Evolutionary conservation across 768 basidiomycete species (phyloP), one percentile per base, ranked within the genome.

Genomic region (Mycena chlorophos): DNA sequence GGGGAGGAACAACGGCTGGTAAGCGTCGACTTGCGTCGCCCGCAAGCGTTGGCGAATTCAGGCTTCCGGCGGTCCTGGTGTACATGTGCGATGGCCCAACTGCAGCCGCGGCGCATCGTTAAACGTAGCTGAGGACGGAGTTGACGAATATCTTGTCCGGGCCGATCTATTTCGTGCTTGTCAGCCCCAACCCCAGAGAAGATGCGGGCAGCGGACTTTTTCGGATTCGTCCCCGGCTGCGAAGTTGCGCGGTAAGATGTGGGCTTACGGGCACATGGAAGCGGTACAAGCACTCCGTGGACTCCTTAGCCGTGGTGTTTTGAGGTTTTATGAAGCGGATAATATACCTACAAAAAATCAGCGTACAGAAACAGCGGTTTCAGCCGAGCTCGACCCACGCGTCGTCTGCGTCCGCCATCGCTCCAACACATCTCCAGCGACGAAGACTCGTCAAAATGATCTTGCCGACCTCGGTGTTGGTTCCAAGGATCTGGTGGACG

Each of bases 381-480:
- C n/a, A n/a, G n/a, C n/a, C n/a, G n/a, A n/a, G n/a, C n/a, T n/a
- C n/a, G n/a, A 71, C 79, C 60, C 66, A 97, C 96, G 73, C 75
- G 63, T 94, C 89, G 69, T 98, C 96, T 23, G 94, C 92, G 53
- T 93, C 88, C 22, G 83, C 73, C 4, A 78, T 72, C 0, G 86
- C 78, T 2, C 96, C 96, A 0, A 96, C 96, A 69, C 93, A 95
- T 56, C n/a, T n/a, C n/a, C n/a, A n/a, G n/a, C n/a, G n/a, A n/a
- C n/a, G n/a, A n/a, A n/a, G n/a, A 2, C 94, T 83, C 1, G 92
- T 89, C 51, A 98, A 75, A 55, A 98, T 80, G 0, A 95, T 97
- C 73, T 98, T 98, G 25, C 96, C 96, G 48, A 98, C 94, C 70
- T 94, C 87, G 2, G 96, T 98, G 71, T 96, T 97, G 1, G 95